Percentiles rank a stretch among this genome's conserved stretches.
These are phyloP conservation scores for Tolypocladium guangdongense DNA, from an alignment of 2,329 filamentous ascomycete genomes.

Conservation along the genomic window DNA sequence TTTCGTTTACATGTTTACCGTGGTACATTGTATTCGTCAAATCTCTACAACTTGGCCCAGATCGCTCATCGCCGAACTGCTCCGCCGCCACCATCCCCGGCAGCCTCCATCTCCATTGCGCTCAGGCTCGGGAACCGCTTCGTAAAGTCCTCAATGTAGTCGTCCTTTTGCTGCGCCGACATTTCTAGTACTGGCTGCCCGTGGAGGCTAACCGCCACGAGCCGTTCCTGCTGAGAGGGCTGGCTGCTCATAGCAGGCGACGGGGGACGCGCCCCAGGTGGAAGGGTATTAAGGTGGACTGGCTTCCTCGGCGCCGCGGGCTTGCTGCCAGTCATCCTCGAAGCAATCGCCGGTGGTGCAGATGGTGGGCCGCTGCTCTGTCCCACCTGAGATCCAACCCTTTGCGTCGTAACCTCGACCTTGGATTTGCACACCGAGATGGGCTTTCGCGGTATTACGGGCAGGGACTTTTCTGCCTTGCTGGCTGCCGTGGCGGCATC, in stretches of 20 bases:
- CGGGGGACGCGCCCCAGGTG: slow-evolving; percentile 28
- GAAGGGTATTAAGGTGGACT: slow-evolving; percentile 45
- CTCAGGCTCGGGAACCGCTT: slow-evolving; percentile 79
- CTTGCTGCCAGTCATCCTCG: slow-evolving; percentile 21
- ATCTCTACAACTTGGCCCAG: neutral
- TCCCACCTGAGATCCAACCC: slow-evolving; percentile 5
- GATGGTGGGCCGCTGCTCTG: slow-evolving; percentile 7
- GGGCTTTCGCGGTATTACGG: slow-evolving; percentile 42
- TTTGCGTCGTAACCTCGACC: slow-evolving; percentile 14
- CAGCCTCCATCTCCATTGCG: slow-evolving; percentile 76
- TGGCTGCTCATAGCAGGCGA: slow-evolving; percentile 34
- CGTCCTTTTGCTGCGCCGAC: slow-evolving; percentile 48
- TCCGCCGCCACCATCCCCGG: slow-evolving; percentile 25
- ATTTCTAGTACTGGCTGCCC: slow-evolving; percentile 42
- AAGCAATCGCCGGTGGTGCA: slow-evolving; percentile 11
- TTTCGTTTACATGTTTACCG: neutral
- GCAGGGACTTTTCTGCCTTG: slow-evolving; percentile 27
- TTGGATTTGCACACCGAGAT: slow-evolving; percentile 22
- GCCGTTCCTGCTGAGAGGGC: slow-evolving; percentile 19
- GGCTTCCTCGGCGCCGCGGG: slow-evolving; percentile 52
- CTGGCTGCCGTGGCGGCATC: slow-evolving; percentile 33
- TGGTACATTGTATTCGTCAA: neutral
- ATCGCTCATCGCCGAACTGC: slow-evolving; percentile 11
- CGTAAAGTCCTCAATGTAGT: slow-evolving; percentile 61
- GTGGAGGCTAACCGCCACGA: slow-evolving; percentile 34